These are phyloP conservation scores for Pyrus hybrid DNA, from an alignment of 331 rosid genomes.

Conservation along the genomic window DNA sequence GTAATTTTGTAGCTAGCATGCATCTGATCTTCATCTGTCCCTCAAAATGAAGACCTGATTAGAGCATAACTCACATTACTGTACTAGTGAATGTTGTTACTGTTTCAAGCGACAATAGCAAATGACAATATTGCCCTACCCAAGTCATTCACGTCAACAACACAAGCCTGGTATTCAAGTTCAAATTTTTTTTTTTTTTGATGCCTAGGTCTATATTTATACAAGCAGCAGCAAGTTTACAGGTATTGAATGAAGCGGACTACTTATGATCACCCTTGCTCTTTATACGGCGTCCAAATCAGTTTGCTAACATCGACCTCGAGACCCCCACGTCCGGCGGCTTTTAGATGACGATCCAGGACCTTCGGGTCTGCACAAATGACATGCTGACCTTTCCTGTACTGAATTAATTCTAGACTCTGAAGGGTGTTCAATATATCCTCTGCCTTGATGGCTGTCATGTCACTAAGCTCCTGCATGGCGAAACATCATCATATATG, in stretches of 20 bases:
- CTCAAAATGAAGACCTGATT: too few species aligned
- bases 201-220: conserved; percentile 18
- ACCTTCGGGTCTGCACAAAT: conserved; percentile 97
- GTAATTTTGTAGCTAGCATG: too few species aligned
- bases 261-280: conserved; percentile 39
- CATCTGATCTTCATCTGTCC: too few species aligned
- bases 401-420: conserved; percentile 83
- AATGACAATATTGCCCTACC: background rate
- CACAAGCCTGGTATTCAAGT: background rate
- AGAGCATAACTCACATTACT: background rate
- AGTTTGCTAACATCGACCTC: conserved; percentile 89
- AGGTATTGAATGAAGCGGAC: background rate
- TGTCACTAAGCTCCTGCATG: conserved; percentile 88
- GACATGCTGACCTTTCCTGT: conserved; percentile 97
- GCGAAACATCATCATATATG: background rate
- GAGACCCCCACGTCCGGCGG: conserved; percentile 95
- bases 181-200: background rate
- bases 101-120: background rate
- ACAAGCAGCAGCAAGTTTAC: conserved; percentile 9
- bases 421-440: conserved; percentile 82
- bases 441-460: conserved; percentile 93
- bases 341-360: conserved; percentile 95
- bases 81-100: background rate
- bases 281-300: conserved; percentile 99
- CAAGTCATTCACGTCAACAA: background rate